These are phyloP conservation scores for Fusarium concolor DNA, from an alignment of 2,329 filamentous ascomycete genomes.

Conservation along the genomic window DNA sequence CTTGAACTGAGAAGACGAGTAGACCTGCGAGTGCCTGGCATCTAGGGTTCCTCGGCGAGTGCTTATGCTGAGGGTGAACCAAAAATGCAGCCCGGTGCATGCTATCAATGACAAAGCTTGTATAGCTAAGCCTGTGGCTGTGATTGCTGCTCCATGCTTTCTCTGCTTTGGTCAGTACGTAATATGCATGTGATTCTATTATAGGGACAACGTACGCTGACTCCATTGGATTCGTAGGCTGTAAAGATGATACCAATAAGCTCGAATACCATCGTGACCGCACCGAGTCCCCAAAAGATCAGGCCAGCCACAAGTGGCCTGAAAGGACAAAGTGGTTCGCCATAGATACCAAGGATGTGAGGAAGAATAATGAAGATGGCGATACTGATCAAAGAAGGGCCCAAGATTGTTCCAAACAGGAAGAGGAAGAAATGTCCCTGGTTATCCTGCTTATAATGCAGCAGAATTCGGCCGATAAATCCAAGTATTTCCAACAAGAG, in stretches of 20 bases:
- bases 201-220: conserved; percentile 51
- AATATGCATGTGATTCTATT: neutral
- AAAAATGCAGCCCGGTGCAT: conserved; percentile 55
- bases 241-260: conserved; percentile 57
- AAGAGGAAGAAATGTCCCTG: conserved; percentile 57
- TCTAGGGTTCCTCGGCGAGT: conserved; percentile 55
- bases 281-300: conserved; percentile 50
- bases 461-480: conserved; percentile 59
- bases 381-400: conserved; percentile 59
- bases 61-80: conserved; percentile 55
- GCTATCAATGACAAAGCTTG: conserved; percentile 56
- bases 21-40: conserved; percentile 54
- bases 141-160: conserved; percentile 52
- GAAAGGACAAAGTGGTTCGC: conserved; percentile 54
- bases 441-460: conserved; percentile 51
- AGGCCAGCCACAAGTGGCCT: conserved; percentile 51
- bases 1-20: conserved; percentile 57
- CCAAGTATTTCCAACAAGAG: conserved; percentile 59
- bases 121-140: conserved; percentile 59
- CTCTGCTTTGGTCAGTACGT: conserved; percentile 43
- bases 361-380: conserved; percentile 60
- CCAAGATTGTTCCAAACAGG: conserved; percentile 60
- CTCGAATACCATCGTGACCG: conserved; percentile 53
- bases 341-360: conserved; percentile 60
- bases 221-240: conserved; percentile 49